A percentile compares a stretch with the other conserved stretches of the same genome.
These are phyloP conservation scores for Colletotrichum sidae DNA, from an alignment of 2,329 filamentous ascomycete species.

Conservation along the genomic window DNA sequence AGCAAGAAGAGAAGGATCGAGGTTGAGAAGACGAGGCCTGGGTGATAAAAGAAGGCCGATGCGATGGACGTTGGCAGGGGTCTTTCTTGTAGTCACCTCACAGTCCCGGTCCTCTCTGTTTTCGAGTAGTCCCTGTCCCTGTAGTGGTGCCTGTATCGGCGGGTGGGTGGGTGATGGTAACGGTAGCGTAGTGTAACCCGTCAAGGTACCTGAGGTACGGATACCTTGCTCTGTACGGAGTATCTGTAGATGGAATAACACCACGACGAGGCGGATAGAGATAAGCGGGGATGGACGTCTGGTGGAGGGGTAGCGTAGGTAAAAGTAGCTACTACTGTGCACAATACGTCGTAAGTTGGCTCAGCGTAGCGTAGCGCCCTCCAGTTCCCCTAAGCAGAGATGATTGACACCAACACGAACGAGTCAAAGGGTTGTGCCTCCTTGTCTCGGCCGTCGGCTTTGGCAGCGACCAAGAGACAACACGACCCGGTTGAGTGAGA, in stretches of 20 bases:
- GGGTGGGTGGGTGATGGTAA: conserved; percentile 1
- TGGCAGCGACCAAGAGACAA: conserved; percentile 25
- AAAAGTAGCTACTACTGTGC: no score
- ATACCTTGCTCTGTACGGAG: no score
- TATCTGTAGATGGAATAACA: no score
- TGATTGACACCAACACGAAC: conserved; percentile 25
- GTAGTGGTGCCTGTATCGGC: conserved; percentile 21
- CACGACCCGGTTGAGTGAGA: background rate
- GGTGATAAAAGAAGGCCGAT: conserved; percentile 8
- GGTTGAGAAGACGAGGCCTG: conserved; percentile 23
- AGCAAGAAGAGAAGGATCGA: conserved; percentile 29
- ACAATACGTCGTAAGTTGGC: no score
- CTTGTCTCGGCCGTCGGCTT: conserved; percentile 36
- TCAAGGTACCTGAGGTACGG: background rate
- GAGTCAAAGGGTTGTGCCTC: conserved; percentile 17
- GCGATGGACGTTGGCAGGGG: conserved; percentile 27
- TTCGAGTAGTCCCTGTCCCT: no score
- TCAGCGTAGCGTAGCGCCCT: conserved; percentile 13
- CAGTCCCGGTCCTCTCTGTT: background rate
- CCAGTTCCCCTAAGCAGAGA: conserved; percentile 33
- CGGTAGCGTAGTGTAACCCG: background rate
- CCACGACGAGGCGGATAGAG: conserved; percentile 19
- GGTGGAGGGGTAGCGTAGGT: conserved; percentile 26
- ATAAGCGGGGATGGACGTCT: conserved; percentile 34
- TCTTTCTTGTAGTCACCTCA: conserved; percentile 27